Base-by-base conservation (phyloP, 2,329 filamentous ascomycete genomes). In the Cephalotrichum gorgonifer region DNA sequence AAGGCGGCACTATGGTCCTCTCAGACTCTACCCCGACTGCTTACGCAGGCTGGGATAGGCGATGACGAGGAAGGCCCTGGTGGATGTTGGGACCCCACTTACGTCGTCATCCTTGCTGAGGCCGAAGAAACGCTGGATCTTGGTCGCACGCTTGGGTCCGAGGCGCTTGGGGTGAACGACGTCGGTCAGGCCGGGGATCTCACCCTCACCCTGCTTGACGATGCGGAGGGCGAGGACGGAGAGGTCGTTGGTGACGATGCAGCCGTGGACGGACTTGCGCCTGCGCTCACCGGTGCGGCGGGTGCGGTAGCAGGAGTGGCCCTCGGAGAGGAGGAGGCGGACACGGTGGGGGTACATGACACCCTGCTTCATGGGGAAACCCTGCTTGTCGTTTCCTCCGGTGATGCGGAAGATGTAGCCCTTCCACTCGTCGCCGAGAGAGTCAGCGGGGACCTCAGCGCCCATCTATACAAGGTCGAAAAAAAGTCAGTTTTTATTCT, bases 351-450 rank as follows among this genome's bases (percentile, higher is more conserved):
- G 90, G 74, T 95, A 87, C 82, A 98, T 91, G 72, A 95, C 87
- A 81, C 93, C 93, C 85, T 98, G 94, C 89, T 98, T 98, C 93
- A 98, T 98, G 64, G 93, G 93, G 84, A 98, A 98, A 79, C 93
- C 93, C 82, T 98, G 94, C 88, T 98, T 98, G 87, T 98, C 93
- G 86, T 98, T 98, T 71, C 94, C 93, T 69, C 93, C 94, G 66
- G 93, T 98, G 79, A 98, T 97, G 72, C 83, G 86, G 85, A 98
- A 89, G 79, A 98, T 85, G 81, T 98, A 98, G 74, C 93, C 93
- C 83, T 96, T 96, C 87, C 95, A 98, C 78, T 98, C 93, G 70
- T 97, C 90, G 68, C 93, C 93, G 67, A 98, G 81, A 69, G 84
- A 86, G 78, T 98, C 94, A 67, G 86, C 93, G 63, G 86, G 75